Base-by-base conservation (phyloP, 441 rosid genomes). In the Populus tomentosa region DNA sequence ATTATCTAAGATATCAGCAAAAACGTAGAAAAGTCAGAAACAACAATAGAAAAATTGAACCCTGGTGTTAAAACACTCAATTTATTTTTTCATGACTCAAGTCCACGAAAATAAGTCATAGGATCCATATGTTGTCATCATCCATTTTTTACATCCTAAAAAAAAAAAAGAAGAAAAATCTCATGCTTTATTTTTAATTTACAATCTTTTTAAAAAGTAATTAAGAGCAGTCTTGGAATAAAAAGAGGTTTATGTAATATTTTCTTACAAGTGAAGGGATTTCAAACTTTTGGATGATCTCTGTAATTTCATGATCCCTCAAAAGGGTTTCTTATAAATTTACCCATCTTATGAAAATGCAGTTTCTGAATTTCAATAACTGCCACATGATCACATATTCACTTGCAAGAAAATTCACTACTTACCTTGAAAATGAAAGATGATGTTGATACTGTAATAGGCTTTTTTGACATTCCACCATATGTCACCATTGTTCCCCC, bases 391-490 rank as follows among this genome's bases (percentile, higher is more conserved):
- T 63, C 28, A 67, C 23, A 9, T 16, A 53, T 38, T 18, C 56
- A 26, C 30, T 6, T 35, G 72, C 67, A 69, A 67, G 33, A 14
- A 30, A 0, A 50, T 50, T 6, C 14, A 36, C 18, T 28, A n/a
- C 30, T 77, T 77, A 92, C 99, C 91, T 90, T 91, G 70, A 95
- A 94, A 82, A 95, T 92, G 87, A 95, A 91, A 33, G 91, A 79
- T 23, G 99, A 87, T 74, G 99, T 92, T 77, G 97, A 84, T 33
- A 87, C 91, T 11, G 90, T 89, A 77, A 94, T 76, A 72, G 98
- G 89, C 74, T 86, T 91, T 82, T 90, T 90, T 30, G 97, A 93
- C 99, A 94, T 95, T 74, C 99, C 97, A 72, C 98, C 99, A 81
- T 94, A 94, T 28, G 99, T 93, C 72, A 92, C 97, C 97, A 89